These are phyloP conservation scores for Lepidium aucheri DNA, from an alignment of 345 rosid genomes.

Conservation along the genomic window DNA sequence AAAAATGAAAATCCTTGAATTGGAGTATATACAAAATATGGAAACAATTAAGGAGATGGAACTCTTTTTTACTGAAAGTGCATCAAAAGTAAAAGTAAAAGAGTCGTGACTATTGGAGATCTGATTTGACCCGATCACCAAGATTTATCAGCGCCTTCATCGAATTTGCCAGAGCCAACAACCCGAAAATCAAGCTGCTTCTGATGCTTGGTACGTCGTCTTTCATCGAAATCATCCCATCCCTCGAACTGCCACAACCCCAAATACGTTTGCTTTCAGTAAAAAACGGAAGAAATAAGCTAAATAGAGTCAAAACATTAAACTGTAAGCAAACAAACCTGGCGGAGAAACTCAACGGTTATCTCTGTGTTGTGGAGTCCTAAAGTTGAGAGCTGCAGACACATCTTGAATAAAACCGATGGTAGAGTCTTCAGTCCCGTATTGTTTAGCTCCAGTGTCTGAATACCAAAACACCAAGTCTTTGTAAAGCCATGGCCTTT, in stretches of 20 bases:
- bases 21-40: not conserved
- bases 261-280: not conserved
- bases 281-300: not conserved
- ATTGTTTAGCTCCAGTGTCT: slow-evolving; percentile 63
- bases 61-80: not conserved
- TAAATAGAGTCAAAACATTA: not conserved
- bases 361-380: slow-evolving; percentile 89
- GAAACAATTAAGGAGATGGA: not conserved
- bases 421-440: slow-evolving; percentile 69
- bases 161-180: slow-evolving; percentile 55
- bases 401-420: slow-evolving; percentile 43
- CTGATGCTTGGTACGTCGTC: slow-evolving; percentile 73
- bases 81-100: not conserved
- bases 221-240: slow-evolving; percentile 70
- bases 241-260: slow-evolving; percentile 49
- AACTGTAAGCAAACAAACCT: slow-evolving; percentile 35
- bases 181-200: slow-evolving; percentile 85
- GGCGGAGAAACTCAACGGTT: slow-evolving; percentile 63
- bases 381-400: slow-evolving; percentile 62
- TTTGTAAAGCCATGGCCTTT: not conserved
- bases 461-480: not conserved
- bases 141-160: slow-evolving; percentile 89
- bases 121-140: slow-evolving; percentile 26
- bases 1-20: not conserved
- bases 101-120: not conserved